Evolutionary conservation across 352 stramenopile genomes (phyloP).

Genomic region (Bremia lactucae): DNA sequence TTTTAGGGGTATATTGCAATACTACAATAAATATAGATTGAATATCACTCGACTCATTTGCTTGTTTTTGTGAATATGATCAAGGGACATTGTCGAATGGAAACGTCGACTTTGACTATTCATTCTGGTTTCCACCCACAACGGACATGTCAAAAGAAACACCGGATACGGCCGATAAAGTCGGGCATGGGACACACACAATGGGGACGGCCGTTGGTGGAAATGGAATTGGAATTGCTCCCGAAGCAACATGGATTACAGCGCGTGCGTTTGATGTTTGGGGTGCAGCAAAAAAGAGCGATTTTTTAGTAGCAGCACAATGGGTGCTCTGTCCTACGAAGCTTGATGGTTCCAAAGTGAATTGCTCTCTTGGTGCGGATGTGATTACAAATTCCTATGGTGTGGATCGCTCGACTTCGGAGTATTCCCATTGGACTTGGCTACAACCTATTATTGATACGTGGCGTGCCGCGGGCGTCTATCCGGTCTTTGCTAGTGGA

Average conservation of each 20-base stretch:
- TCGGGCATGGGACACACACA: conserved; percentile 63
- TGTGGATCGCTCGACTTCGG: conserved; percentile 33
- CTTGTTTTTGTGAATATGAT: conserved; percentile 8
- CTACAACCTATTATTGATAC: conserved; percentile 42
- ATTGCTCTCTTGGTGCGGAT: conserved; percentile 52
- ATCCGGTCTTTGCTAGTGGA: conserved; percentile 50
- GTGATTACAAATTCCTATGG: conserved; percentile 63
- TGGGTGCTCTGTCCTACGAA: conserved; percentile 61
- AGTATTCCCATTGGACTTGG: conserved; percentile 44
- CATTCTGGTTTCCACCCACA: conserved; percentile 50
- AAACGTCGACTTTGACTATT: conserved; percentile 46
- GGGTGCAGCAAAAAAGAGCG: conserved; percentile 50
- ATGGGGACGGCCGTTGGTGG: conserved; percentile 46
- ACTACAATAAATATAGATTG: neutral
- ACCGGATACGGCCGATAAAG: conserved; percentile 49
- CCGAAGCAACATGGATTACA: conserved; percentile 54
- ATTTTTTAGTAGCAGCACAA: conserved; percentile 53
- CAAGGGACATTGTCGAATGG: conserved; percentile 15
- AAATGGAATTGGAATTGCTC: conserved; percentile 47
- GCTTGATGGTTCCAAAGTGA: conserved; percentile 25
- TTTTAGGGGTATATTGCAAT: conserved; percentile 29
- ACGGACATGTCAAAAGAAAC: conserved; percentile 47
- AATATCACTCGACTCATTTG: neutral
- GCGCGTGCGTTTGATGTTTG: conserved; percentile 51
- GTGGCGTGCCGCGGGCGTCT: conserved; percentile 39